These are phyloP conservation scores for Grosmannia huntii DNA, from an alignment of 2,329 filamentous ascomycete species.

Conservation along the genomic window DNA sequence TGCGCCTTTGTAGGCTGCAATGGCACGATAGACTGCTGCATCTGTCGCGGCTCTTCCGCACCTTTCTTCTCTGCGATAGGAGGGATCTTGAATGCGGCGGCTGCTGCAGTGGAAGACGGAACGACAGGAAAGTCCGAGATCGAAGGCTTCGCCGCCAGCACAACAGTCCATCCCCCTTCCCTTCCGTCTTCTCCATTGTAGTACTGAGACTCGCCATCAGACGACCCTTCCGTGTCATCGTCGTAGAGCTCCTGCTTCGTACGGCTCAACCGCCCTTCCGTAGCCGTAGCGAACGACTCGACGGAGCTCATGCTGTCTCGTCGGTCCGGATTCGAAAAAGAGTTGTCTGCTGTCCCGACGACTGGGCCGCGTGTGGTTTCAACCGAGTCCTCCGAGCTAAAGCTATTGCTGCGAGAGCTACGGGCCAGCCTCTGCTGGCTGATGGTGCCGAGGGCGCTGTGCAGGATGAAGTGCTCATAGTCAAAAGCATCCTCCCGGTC, in stretches of 20 bases:
- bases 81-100: background rate
- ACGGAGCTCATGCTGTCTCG: slow-evolving; percentile 12
- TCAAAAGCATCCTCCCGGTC: slow-evolving; percentile 92
- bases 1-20: slow-evolving; percentile 12
- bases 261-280: slow-evolving; percentile 31
- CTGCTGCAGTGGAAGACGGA: too few relatives aligned
- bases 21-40: slow-evolving; percentile 4
- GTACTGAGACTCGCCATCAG: background rate
- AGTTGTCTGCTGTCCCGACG: slow-evolving; percentile 9
- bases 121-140: too few relatives aligned
- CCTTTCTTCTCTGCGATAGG: slow-evolving; percentile 5
- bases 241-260: slow-evolving; percentile 15
- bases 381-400: slow-evolving; percentile 45
- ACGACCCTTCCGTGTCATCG: slow-evolving; percentile 8
- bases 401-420: slow-evolving; percentile 37
- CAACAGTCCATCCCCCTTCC: background rate
- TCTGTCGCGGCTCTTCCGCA: slow-evolving; percentile 9
- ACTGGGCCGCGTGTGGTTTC: slow-evolving; percentile 45
- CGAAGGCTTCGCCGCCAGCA: background rate
- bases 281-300: slow-evolving; percentile 46
- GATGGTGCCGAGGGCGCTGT: slow-evolving; percentile 78
- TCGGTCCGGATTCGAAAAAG: background rate
- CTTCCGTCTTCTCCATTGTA: background rate
- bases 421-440: slow-evolving; percentile 36
- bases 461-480: slow-evolving; percentile 90